Evolutionary conservation across 2,329 filamentous ascomycete species (phyloP).

Genomic region (Trichoderma sp.): DNA sequence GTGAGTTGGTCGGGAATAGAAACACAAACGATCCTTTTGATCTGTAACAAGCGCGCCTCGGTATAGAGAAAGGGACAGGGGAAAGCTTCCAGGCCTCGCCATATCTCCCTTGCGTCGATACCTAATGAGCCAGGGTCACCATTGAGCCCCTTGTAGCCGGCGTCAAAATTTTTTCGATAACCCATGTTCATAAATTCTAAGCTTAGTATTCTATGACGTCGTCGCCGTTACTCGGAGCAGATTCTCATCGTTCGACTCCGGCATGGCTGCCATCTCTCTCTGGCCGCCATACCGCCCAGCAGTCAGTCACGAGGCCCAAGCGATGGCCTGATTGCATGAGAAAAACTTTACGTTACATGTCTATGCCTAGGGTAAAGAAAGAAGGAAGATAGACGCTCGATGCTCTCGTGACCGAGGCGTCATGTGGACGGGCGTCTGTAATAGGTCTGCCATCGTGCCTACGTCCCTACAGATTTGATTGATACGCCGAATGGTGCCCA

Average conservation of each 20-base stretch:
- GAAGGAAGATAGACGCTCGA: background rate
- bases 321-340: background rate
- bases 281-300: constrained; percentile 1
- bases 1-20: constrained; percentile 2
- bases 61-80: background rate
- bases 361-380: background rate
- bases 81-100: background rate
- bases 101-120: constrained; percentile 5
- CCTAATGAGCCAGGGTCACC: constrained; percentile 20
- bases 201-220: constrained; percentile 21
- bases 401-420: constrained; percentile 22
- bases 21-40: constrained; percentile 4
- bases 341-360: constrained; percentile 6
- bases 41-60: constrained; percentile 15
- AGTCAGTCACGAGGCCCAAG: constrained; percentile 13
- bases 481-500: constrained; percentile 10
- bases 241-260: constrained; percentile 1
- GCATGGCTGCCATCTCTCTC: background rate
- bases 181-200: constrained; percentile 1
- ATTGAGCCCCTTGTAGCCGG: constrained; percentile 16
- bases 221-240: constrained; percentile 16
- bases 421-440: constrained; percentile 19
- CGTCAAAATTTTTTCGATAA: constrained; percentile 15
- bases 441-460: background rate
- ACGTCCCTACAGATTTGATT: background rate